Conservation (phyloP, 306 rosid genomes). For the Cucumis hystrix region DNA sequence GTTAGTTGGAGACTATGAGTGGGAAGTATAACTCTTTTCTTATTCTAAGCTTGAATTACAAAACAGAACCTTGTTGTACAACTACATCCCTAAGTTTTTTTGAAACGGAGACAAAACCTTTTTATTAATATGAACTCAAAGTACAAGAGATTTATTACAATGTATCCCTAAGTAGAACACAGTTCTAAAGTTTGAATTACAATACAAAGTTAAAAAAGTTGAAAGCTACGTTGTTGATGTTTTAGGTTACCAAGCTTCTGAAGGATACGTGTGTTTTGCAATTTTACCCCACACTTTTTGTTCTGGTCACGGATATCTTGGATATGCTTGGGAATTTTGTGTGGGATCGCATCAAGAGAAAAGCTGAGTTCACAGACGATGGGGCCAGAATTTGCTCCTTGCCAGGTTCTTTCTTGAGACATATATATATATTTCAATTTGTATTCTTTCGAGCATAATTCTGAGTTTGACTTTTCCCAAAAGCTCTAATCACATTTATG, state of each 20-base stretch:
- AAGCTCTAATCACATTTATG: too few species aligned
- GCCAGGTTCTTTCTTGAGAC: constrained; percentile 43
- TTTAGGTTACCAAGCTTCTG: constrained; percentile 91
- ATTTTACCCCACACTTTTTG: constrained; percentile 87
- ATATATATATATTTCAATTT: too few species aligned
- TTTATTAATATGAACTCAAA: too few species aligned
- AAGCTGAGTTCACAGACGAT: constrained; percentile 76
- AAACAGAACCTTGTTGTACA: not conserved
- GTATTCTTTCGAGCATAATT: too few species aligned
- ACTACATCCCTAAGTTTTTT: not conserved
- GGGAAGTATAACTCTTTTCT: not conserved
- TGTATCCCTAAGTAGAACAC: not conserved
- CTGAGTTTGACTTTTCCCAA: too few species aligned
- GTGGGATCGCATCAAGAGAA: constrained; percentile 77
- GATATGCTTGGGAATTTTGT: constrained; percentile 91
- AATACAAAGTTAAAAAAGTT: not conserved
- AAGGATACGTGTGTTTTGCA: constrained; percentile 73
- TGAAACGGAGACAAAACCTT: too few species aligned
- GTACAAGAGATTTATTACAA: too few species aligned
- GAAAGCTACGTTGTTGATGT: constrained; percentile 14
- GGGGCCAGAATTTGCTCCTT: constrained; percentile 38
- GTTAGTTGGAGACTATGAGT: not conserved
- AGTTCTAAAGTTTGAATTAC: not conserved
- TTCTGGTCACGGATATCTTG: constrained; percentile 74
- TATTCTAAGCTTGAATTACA: not conserved